Conservation (phyloP, 2,329 filamentous ascomycete species). For the Nemania serpens region DNA sequence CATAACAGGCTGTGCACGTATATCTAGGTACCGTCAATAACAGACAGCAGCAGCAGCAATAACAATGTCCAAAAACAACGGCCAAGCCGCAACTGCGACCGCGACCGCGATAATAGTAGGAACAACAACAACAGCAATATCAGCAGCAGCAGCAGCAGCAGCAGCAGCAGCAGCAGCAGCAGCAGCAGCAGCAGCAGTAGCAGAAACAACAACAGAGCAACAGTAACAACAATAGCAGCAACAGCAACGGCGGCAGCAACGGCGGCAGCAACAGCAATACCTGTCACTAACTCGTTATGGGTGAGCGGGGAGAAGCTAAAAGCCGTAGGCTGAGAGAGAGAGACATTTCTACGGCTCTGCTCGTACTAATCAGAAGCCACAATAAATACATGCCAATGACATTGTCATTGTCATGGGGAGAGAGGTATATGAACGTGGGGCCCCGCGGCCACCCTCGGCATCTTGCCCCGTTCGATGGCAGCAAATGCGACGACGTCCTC, state of each 20-base stretch:
- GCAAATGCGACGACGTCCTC: constrained; percentile 33
- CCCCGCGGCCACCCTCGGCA: constrained; percentile 26
- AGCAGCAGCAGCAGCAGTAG: background rate
- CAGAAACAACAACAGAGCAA: background rate
- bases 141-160: too few species aligned
- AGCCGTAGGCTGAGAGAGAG: background rate
- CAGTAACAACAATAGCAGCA: background rate
- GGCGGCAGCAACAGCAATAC: background rate
- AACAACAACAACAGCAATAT: background rate
- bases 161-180: background rate
- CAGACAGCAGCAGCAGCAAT: background rate
- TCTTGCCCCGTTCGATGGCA: constrained; percentile 30
- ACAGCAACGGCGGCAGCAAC: background rate
- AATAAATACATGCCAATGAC: background rate
- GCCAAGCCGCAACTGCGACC: too few species aligned
- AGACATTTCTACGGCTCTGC: constrained; percentile 6
- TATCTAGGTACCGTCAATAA: background rate
- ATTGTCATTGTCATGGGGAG: constrained; percentile 12
- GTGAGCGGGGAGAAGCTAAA: background rate
- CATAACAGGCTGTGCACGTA: constrained; percentile 7
- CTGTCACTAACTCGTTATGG: background rate
- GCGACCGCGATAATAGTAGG: background rate
- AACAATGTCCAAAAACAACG: background rate
- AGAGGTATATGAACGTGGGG: constrained; percentile 11
- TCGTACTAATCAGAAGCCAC: constrained; percentile 8